A percentile compares a stretch with the other conserved stretches of the same genome.
phyloP scores from a whole-genome alignment of 2,329 filamentous ascomycete genomes.

The Moelleriella libera region DNA sequence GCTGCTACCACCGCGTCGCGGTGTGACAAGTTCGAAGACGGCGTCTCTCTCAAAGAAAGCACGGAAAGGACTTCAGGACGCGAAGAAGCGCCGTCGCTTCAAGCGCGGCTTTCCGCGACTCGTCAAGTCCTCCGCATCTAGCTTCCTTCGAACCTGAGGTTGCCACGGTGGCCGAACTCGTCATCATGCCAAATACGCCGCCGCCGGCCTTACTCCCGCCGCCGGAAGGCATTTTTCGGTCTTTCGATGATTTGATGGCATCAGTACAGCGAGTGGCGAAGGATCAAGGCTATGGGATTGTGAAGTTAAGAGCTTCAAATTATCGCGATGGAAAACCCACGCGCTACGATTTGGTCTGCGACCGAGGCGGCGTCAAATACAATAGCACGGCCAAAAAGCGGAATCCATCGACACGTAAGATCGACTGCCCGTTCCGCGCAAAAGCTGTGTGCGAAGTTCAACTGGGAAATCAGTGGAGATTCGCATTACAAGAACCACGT shows the following conservation, averaged over 20 bases:
- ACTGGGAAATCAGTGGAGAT: constrained; percentile 49
- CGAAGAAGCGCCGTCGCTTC: too few relatives aligned
- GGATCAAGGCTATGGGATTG: constrained; percentile 47
- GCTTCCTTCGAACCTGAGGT: not conserved
- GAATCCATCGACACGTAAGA: constrained; percentile 48
- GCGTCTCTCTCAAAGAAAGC: not conserved
- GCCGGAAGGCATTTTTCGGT: constrained; percentile 44
- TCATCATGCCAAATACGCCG: constrained; percentile 31
- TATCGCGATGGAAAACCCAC: constrained; percentile 49
- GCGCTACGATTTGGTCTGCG: constrained; percentile 48
- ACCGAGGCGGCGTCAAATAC: constrained; percentile 50
- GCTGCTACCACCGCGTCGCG: constrained; percentile 2
- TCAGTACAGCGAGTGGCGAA: constrained; percentile 46
- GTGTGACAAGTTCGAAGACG: not conserved
- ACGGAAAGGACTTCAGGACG: too few relatives aligned
- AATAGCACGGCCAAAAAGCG: constrained; percentile 51
- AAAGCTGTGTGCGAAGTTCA: constrained; percentile 52
- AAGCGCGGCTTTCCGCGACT: too few relatives aligned
- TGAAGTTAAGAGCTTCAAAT: constrained; percentile 48
- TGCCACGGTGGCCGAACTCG: constrained; percentile 16
- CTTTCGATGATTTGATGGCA: constrained; percentile 43
- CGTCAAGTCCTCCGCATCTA: not conserved
- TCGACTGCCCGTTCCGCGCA: constrained; percentile 48
- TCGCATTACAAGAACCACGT: constrained; percentile 42
- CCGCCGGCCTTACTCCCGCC: constrained; percentile 36